Evolutionary conservation across 345 rosid genomes (phyloP).

Genomic region (Camelina sativa): DNA sequence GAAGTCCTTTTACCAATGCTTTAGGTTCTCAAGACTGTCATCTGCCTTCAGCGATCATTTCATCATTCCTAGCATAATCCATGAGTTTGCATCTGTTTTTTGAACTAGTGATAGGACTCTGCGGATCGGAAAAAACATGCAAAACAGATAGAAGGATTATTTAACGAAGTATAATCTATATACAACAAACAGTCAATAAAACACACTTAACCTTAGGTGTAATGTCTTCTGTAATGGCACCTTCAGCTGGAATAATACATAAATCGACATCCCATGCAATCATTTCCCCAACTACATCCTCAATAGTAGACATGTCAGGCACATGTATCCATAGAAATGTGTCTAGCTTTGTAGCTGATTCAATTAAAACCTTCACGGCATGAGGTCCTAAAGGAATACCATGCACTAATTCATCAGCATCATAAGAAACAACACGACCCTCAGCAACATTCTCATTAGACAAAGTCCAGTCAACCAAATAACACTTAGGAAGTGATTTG

Average conservation of each 20-base stretch:
- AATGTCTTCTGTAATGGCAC: too few species aligned
- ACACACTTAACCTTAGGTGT: too few species aligned
- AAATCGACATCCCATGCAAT: neutral
- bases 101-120: neutral
- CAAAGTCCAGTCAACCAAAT: neutral
- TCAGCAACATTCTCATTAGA: neutral
- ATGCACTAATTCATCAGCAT: neutral
- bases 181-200: too few species aligned
- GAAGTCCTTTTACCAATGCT: conserved; percentile 6
- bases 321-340: neutral
- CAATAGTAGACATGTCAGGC: neutral
- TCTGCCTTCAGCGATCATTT: neutral
- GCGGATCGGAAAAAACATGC: neutral
- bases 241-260: neutral
- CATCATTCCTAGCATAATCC: neutral
- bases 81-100: conserved; percentile 5
- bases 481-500: conserved; percentile 10
- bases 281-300: neutral
- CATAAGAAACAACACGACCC: conserved; percentile 10
- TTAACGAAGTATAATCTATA: too few species aligned
- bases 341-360: neutral
- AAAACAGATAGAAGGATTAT: too few species aligned
- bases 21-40: neutral
- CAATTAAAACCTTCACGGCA: neutral
- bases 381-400: neutral